Base-by-base conservation (phyloP, 1,139 yeast genomes). In the Taphrina pruni region DNA sequence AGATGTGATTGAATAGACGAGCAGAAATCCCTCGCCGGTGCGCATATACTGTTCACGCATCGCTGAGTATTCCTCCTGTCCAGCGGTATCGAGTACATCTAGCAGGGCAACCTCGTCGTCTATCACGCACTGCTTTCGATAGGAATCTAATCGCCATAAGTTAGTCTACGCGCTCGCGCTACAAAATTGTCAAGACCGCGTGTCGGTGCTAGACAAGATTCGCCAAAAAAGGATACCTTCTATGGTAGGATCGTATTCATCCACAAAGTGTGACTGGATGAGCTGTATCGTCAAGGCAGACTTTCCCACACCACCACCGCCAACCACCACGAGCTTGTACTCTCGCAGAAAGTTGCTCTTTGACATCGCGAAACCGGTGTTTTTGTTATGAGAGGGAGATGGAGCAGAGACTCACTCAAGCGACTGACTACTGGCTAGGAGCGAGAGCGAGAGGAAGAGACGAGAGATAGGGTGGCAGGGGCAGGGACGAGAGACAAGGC, bases 221-320 rank as follows among this genome's bases (percentile, higher is more conserved):
- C 48, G 48, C n/a, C 35, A 9, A 4, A 26, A 26, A 26, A 38
- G 8, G 35, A 14, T 65, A 72, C 75, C 76, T 70, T 75, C 77
- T 35, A 75, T 75, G 32, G 77, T 75, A 1, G 77, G 77, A 57
- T 75, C 77, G 70, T 75, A 75, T 58, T 76, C 78, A 60, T 76
- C 78, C 52, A 90, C 95, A 77, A 90, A 90, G 76, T 91, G 97
- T 58, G 92, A 87, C 78, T 92, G 97, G 72, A 92, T 90, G 55
- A 78, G 75, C 78, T 93, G 96, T 72, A 93, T 92, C 60, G 98
- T 92, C 73, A 92, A 82, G 9, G 97, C 97, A 32, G 96, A 88
- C 79, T 92, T 92, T 81, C 98, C 98, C 71, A 92, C 97, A 80
- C 97, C 97, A 78, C 97, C 97, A 57, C 97, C 97, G 71, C 97